These are phyloP conservation scores for Penicillium sp. DNA, from an alignment of 2,329 filamentous ascomycete genomes.

Conservation along the genomic window DNA sequence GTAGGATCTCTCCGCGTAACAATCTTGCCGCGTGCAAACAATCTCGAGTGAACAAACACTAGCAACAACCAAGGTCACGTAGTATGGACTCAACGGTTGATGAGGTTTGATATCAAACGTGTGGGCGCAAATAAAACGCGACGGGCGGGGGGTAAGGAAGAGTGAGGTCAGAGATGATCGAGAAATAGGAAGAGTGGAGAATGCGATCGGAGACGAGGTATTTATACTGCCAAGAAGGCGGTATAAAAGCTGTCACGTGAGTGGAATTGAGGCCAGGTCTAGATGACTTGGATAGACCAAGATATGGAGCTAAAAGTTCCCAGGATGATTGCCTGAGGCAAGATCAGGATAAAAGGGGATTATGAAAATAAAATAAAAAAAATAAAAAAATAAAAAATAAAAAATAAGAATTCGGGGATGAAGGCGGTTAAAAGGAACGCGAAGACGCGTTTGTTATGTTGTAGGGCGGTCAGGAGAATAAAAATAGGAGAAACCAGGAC, in stretches of 20 bases:
- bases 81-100: conserved; percentile 4
- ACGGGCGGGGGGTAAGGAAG: conserved; percentile 2
- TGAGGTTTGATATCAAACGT: conserved; percentile 20
- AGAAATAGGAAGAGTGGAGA: conserved; percentile 36
- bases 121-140: conserved; percentile 18
- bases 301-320: conserved; percentile 2
- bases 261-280: conserved; percentile 1
- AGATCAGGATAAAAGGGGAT: conserved; percentile 5
- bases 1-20: not conserved
- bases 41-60: conserved; percentile 27
- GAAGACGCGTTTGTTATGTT: conserved; percentile 22
- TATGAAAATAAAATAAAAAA: conserved; percentile 3
- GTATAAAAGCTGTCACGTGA: conserved; percentile 38
- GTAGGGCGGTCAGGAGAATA: conserved; percentile 14
- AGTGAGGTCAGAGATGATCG: conserved; percentile 22
- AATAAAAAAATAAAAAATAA: conserved; percentile 14
- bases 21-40: conserved; percentile 16
- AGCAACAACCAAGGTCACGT: not conserved
- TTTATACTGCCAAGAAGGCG: conserved; percentile 47
- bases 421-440: conserved; percentile 15
- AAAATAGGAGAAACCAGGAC: conserved; percentile 21
- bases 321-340: conserved; percentile 11
- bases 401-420: conserved; percentile 9
- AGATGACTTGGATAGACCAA: conserved; percentile 3
- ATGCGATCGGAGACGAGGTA: conserved; percentile 37